A percentile compares a stretch with the other conserved stretches of the same genome.
Evolutionary conservation across 352 stramenopile genomes (phyloP).

Genomic region (Phytophthora ohioensis): DNA sequence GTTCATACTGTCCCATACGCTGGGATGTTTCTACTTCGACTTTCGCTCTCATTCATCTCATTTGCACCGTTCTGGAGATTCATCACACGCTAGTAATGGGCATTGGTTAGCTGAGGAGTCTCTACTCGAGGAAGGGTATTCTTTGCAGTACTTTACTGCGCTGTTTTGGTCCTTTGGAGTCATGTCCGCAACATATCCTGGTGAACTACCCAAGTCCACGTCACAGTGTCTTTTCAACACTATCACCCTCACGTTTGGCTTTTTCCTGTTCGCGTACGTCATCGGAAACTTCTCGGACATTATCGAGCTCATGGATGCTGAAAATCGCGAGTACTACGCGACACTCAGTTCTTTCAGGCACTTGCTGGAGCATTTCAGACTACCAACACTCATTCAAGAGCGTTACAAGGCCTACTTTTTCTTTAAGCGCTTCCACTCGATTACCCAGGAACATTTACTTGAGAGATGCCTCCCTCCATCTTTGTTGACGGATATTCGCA

Average conservation of each 20-base stretch:
- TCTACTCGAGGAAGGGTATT: constrained; percentile 36
- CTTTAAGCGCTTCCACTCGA: constrained; percentile 78
- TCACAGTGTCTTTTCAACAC: constrained; percentile 64
- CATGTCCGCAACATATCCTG: constrained; percentile 66
- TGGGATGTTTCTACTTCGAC: constrained; percentile 74
- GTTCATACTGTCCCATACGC: constrained; percentile 64
- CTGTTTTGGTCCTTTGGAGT: constrained; percentile 77
- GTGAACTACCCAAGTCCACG: constrained; percentile 60
- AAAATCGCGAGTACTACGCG: constrained; percentile 72
- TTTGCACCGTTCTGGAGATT: constrained; percentile 15
- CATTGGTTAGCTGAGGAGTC: constrained; percentile 47
- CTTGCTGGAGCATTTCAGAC: constrained; percentile 62
- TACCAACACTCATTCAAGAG: constrained; percentile 51
- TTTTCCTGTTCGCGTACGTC: constrained; percentile 81
- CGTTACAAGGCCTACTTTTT: constrained; percentile 71
- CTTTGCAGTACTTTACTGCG: constrained; percentile 66
- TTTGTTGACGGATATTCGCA: constrained; percentile 70
- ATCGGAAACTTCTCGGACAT: constrained; percentile 78
- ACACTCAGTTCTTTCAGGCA: constrained; percentile 64
- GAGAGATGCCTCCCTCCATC: constrained; percentile 73
- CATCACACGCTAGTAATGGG: constrained; percentile 21
- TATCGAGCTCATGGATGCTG: constrained; percentile 72
- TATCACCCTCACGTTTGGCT: constrained; percentile 65
- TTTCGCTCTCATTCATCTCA: constrained; percentile 42
- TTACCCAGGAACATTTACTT: constrained; percentile 74